A percentile compares a stretch with the other conserved stretches of the same genome.
These are phyloP conservation scores for Speleostelium caveatum DNA, from an alignment of 78 protist genomes.

Conservation along the genomic window DNA sequence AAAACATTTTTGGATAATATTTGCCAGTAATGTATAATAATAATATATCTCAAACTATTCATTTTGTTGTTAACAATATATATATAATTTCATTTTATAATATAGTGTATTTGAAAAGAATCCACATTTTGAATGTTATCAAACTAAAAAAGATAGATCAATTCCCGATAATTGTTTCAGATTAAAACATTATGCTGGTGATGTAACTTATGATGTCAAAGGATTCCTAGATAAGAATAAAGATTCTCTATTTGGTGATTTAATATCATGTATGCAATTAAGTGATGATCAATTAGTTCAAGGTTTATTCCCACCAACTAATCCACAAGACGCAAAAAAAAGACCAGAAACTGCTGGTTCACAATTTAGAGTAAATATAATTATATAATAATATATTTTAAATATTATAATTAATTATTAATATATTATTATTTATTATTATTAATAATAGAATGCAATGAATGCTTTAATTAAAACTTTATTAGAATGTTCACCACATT, in stretches of 20 bases:
- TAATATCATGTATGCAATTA: slow-evolving; percentile 47
- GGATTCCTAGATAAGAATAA: slow-evolving; percentile 94
- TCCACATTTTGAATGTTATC: slow-evolving; percentile 65
- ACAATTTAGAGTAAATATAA: slow-evolving; percentile 79
- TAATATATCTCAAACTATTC: neutral
- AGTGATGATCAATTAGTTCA: slow-evolving; percentile 28
- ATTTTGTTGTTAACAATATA: neutral
- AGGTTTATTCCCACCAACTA: slow-evolving; percentile 43
- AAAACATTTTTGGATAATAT: slow-evolving; percentile 70
- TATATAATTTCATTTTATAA: neutral
- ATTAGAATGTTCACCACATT: slow-evolving; percentile 86
- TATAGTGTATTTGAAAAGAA: slow-evolving; percentile 39
- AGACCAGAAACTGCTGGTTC: slow-evolving; percentile 79
- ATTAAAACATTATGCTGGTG: slow-evolving; percentile 96
- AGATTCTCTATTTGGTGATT: slow-evolving; percentile 85
- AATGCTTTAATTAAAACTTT: slow-evolving; percentile 76
- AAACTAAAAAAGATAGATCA: slow-evolving; percentile 27
- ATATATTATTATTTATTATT: slow-evolving; percentile 2
- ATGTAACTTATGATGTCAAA: slow-evolving; percentile 85
- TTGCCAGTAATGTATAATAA: no score
- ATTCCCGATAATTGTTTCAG: slow-evolving; percentile 73
- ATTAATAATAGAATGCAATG: no score
- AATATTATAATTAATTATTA: neutral
- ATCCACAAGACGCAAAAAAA: slow-evolving; percentile 68
- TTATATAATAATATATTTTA: neutral